These are phyloP conservation scores for Boletus pseudo-olivaceus DNA, from an alignment of 768 basidiomycete species.

Conservation along the genomic window DNA sequence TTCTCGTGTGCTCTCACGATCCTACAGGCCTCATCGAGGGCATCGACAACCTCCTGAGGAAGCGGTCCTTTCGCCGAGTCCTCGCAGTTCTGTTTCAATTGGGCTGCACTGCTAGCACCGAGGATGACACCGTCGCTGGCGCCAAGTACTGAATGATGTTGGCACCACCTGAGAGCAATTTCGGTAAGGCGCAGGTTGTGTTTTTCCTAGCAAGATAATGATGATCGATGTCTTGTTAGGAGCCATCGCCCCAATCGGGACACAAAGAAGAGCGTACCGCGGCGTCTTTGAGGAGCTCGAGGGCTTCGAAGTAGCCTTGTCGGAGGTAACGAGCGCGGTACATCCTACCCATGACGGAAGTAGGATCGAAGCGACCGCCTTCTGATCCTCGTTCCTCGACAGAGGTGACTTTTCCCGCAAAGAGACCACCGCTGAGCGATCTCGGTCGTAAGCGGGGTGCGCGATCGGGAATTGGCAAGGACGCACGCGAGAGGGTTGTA, in stretches of 20 bases:
- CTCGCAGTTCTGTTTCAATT: constrained; percentile 42
- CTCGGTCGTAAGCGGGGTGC: neutral
- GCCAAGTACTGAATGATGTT: constrained; percentile 50
- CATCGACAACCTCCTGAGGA: constrained; percentile 48
- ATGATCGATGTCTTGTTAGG: neutral
- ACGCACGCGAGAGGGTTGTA: constrained; percentile 54
- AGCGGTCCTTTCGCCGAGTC: constrained; percentile 52
- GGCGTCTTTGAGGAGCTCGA: constrained; percentile 37
- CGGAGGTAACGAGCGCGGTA: constrained; percentile 46
- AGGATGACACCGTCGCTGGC: constrained; percentile 45
- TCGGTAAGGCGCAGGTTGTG: constrained; percentile 48
- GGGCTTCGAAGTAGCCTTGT: constrained; percentile 41
- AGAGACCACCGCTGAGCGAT: constrained; percentile 4
- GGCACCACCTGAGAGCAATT: constrained; percentile 59
- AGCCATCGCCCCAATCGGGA: neutral
- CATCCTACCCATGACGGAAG: constrained; percentile 37
- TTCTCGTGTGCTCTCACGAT: constrained; percentile 36
- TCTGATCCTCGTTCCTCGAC: constrained; percentile 28
- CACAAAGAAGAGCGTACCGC: constrained; percentile 32
- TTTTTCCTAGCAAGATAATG: constrained; percentile 22
- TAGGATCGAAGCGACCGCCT: constrained; percentile 42
- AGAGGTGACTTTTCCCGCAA: constrained; percentile 47
- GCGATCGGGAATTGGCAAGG: neutral
- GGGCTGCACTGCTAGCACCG: constrained; percentile 44
- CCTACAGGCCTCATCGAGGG: constrained; percentile 47